Evolutionary conservation across 371 early-diverging fungal species (phyloP).

Genomic region (Mortierella sp.): DNA sequence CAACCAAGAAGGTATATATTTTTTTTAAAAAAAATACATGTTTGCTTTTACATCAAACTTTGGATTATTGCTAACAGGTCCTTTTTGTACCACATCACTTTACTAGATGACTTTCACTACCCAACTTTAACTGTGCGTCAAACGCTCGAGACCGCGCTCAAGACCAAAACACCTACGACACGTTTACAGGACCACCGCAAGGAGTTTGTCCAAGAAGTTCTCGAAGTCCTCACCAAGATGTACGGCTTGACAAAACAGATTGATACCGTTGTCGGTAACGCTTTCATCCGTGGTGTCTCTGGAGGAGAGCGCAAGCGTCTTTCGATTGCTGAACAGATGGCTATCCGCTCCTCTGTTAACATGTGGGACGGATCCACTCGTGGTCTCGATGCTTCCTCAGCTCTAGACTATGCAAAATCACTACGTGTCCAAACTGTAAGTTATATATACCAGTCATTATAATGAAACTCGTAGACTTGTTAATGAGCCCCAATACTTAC

Average conservation of each 20-base stretch:
- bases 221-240: constrained; percentile 73
- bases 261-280: constrained; percentile 88
- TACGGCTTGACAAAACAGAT: constrained; percentile 81
- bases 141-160: constrained; percentile 75
- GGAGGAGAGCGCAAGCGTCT: constrained; percentile 93
- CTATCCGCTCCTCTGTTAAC: constrained; percentile 77
- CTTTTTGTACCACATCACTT: neutral
- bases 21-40: neutral
- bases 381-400: constrained; percentile 93
- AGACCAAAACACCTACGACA: constrained; percentile 74
- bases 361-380: constrained; percentile 91
- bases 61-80: no score
- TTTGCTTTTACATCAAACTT: no score
- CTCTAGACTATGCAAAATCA: constrained; percentile 81
- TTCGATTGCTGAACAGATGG: constrained; percentile 89
- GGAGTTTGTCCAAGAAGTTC: constrained; percentile 61
- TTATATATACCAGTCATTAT: neutral
- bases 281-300: constrained; percentile 82
- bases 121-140: constrained; percentile 76
- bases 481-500: neutral
- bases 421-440: constrained; percentile 72
- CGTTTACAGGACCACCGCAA: constrained; percentile 60
- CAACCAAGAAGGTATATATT: constrained; percentile 65
- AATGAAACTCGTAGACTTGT: no score
- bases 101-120: constrained; percentile 74